Evolutionary conservation across 495 filamentous ascomycete species (phyloP), one percentile per base, ranked within the genome.

Genomic region (Copromyces sp.): DNA sequence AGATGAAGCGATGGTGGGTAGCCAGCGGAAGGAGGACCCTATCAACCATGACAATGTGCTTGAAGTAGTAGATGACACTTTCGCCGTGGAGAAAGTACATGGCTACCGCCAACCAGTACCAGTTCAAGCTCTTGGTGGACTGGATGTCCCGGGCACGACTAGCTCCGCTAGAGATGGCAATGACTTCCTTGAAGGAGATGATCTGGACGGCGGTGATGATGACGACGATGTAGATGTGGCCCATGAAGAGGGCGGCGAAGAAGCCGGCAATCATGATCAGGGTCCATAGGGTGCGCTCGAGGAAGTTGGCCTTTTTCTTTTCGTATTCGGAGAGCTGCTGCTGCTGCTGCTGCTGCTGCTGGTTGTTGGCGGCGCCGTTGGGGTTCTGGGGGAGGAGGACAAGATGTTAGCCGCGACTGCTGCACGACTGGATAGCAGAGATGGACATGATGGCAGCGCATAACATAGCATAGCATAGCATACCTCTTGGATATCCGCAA

Each of bases 1-100:
- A 97, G 79, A 99, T 97, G 84, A 99, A 99, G 41, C 96, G 90
- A 81, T 99, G 96, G 82, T 99, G 96, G 8, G 95, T 98, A 38
- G 96, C 94, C 74, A 99, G 90, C 3, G 95, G 95, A 68, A 96
- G 85, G 68, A 99, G 83, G 40, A 98, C 92, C 79, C 90, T 91
- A 82, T 98, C 95, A n/a, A 99, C 93, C 73, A 98, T 81, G 39
- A 99, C 88, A 71, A 99, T 93, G 76, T 98, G 96, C 85, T 98
- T 98, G 83, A 99, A 98, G 82, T 99, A 99, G 83, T 98, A 99
- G 73, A 99, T 95, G 74, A 99, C 95, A 75, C 93, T 97, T 83
- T 99, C 96, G 73, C 96, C 96, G 77, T 99, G 98, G 39, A 99
- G 84, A 76, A 96, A 99, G 84, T 98, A 99, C 95, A 98, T 98